Evolutionary conservation across 805 yeast species (phyloP).

Genomic region (Candida rishiriensis): DNA sequence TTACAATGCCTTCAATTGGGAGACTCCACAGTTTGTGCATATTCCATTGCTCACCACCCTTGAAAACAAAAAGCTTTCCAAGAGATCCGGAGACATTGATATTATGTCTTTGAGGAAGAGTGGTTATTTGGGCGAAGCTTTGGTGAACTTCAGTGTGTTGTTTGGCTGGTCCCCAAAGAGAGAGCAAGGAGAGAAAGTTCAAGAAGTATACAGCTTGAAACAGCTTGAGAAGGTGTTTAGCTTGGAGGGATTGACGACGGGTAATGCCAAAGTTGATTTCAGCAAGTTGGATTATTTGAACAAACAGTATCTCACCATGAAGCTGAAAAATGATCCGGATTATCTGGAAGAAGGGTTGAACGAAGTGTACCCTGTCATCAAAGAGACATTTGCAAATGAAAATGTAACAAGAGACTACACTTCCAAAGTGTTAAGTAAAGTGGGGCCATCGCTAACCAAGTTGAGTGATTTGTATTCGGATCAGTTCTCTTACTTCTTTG

Average conservation of each 20-base stretch:
- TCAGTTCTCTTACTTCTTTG: conserved; percentile 47
- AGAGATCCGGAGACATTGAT: conserved; percentile 79
- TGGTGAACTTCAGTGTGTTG: conserved; percentile 79
- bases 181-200: conserved; percentile 39
- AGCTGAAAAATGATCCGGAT: conserved; percentile 34
- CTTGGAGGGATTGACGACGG: conserved; percentile 75
- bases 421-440: conserved; percentile 34
- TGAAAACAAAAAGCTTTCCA: conserved; percentile 73
- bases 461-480: conserved; percentile 46
- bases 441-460: conserved; percentile 48
- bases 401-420: conserved; percentile 31
- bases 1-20: conserved; percentile 84
- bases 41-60: conserved; percentile 80
- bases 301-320: conserved; percentile 53
- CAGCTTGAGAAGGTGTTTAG: conserved; percentile 56
- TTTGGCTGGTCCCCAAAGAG: conserved; percentile 94
- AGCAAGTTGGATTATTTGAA: conserved; percentile 74
- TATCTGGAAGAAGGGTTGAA: conserved; percentile 35
- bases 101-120: conserved; percentile 50
- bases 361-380: conserved; percentile 21
- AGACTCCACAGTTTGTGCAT: conserved; percentile 76
- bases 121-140: conserved; percentile 82
- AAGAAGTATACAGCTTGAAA: conserved; percentile 48
- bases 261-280: conserved; percentile 88
- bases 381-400: conserved; percentile 10